Evolutionary conservation across 2,329 filamentous ascomycete species (phyloP).

Genomic region (Fusarium succisae): DNA sequence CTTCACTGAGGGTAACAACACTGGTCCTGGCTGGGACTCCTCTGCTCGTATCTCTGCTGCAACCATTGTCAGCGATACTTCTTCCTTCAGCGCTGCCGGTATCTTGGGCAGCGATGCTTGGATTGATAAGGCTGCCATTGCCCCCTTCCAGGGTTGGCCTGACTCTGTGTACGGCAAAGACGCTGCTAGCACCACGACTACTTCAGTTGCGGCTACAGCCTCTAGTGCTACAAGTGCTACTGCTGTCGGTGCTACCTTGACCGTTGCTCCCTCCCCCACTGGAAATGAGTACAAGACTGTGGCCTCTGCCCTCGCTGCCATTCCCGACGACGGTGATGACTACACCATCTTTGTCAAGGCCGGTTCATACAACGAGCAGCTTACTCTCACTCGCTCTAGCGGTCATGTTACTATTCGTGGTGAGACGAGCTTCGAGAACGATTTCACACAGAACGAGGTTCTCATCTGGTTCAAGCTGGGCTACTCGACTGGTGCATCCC

Average conservation of each 20-base stretch:
- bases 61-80: constrained; percentile 50
- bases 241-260: constrained; percentile 14
- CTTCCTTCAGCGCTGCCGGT: constrained; percentile 60
- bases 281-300: constrained; percentile 53
- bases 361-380: constrained; percentile 36
- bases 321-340: constrained; percentile 42
- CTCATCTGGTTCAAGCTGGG: constrained; percentile 33
- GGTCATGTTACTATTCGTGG: constrained; percentile 34
- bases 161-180: constrained; percentile 39
- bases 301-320: constrained; percentile 53
- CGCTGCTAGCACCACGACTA: neutral
- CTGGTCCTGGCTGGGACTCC: constrained; percentile 42
- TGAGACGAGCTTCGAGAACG: constrained; percentile 34
- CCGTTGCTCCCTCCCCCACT: constrained; percentile 48
- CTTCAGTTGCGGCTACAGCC: constrained; percentile 12
- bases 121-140: constrained; percentile 45
- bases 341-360: constrained; percentile 40
- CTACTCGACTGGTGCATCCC: constrained; percentile 48
- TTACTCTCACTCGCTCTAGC: constrained; percentile 20
- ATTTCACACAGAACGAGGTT: constrained; percentile 36
- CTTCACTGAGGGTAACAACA: constrained; percentile 47
- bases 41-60: constrained; percentile 36
- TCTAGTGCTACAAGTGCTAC: constrained; percentile 11
- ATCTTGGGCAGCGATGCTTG: constrained; percentile 46
- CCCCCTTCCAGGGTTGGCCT: constrained; percentile 43